Evolutionary conservation across 2,329 filamentous ascomycete species (phyloP), one percentile per base, ranked within the genome.

Genomic region (Hymenoscyphus fructigenus): DNA sequence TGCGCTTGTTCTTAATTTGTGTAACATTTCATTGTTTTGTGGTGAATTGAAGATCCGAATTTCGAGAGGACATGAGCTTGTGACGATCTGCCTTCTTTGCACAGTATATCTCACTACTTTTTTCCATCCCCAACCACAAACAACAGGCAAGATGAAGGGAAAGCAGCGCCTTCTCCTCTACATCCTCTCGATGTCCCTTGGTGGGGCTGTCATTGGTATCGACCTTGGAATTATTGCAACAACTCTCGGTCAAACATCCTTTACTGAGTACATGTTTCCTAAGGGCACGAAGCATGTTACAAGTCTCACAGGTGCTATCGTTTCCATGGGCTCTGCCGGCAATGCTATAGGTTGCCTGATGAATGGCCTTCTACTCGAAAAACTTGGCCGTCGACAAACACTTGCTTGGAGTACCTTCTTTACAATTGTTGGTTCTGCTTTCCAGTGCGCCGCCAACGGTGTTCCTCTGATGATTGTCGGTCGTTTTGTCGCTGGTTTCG

Each of bases 381-480:
- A 53, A 17, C 74, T 77, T 58, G 75, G 76, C 68, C 73, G 78
- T 34, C 72, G 74, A 58, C 77, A 74, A 69, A 78, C 75, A 6
- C 41, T 63, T 10, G n/a, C 41, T 12, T 26, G 36, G 12, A 56
- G 41, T 4, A 63, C 61, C 72, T 77, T 32, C 44, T 63, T 69
- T 41, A 69, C 68, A 2, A 69, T 70, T 15, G 58, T 75, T 32
- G 75, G 75, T 1, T 71, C 69, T 5, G 65, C 72, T n/a, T 82
- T 89, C 67, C 79, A 84, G 59, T 83, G 80, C 58, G 83, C 85
- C 7, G 77, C 85, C 4, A 84, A 87, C 70, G 84, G 86, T 73
- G 85, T 89, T 62, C 82, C 79, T 32, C 91, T 92, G 87, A 82
- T 93, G 34, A 85, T 90, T 65, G 83, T 83, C 3, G 90, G 89